Evolutionary conservation across 306 rosid species (phyloP), one percentile per base, ranked within the genome.

Genomic region (Castanea mollissima): DNA sequence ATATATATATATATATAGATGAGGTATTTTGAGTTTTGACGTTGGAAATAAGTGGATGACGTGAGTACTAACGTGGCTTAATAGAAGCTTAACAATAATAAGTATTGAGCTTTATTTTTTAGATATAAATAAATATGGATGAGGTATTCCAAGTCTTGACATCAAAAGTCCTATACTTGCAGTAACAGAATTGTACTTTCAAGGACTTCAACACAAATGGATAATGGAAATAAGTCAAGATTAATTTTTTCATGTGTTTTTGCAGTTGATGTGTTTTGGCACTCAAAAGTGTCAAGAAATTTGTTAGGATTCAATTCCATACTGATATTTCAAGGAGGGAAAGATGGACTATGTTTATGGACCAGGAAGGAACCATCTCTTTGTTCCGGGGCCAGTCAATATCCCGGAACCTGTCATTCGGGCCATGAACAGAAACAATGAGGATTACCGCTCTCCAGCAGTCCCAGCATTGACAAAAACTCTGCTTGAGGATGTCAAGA

Each of bases 301-400:
- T 69, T 78, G 46, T 72, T 83, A 75, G 78, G 64, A 64, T 74
- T 73, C 35, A 75, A 62, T 69, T 13, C 72, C 77, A 55, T 83
- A 57, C 71, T 87, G 68, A 32, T 76, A 83, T 72, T 85, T 79
- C 31, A 80, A 82, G 80, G 79, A 70, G 82, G 80, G 58, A 51
- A 85, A 91, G 80, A 96, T 96, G 99, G 99, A 96, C 80, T 76
- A 90, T 32, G 76, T 90, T 5, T 68, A 96, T 87, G 99, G 76
- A 86, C 98, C 99, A 34, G 99, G 99, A 87, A 91, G 87, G 75
- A 82, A 93, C 94, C 99, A 96, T 78, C 98, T 96, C 83, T 96
- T 96, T 81, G 99, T 96, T 71, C 99, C 99, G 2, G 99, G 99
- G 85, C 99, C 99, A 0, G 99, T 96, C 76, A 96, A 96, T 87